Base-by-base conservation (phyloP, 345 rosid genomes). In the Zanthoxylum bungeanum region DNA sequence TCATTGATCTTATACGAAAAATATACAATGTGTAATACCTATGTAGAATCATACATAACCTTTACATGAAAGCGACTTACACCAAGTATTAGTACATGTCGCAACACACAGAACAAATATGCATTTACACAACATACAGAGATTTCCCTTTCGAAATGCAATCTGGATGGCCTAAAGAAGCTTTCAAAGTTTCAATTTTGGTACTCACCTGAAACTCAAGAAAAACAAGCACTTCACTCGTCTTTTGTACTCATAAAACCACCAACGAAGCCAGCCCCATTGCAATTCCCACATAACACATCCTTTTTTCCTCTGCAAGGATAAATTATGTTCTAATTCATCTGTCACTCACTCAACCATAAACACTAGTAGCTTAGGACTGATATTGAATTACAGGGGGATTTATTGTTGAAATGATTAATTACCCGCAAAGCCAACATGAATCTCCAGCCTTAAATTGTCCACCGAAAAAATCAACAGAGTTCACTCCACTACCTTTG, bases 401-500 rank as follows among this genome's bases (percentile, higher is more conserved):
- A 7, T n/a, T n/a, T n/a, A n/a, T n/a, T 17, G 12, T 25, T 37
- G 47, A 22, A 7, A n/a, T 19, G 17, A 10, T 74, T 84, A 86
- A 10, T 74, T 84, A 86, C 93, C 91, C 82, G 67, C 89, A 86
- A 42, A 86, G 91, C 93, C 91, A 86, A 59, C 89, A 86, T 1
- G 81, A 77, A 37, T 80, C 85, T 27, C 87, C 89, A 47, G 83
- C 85, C 73, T 83, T 85, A 72, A 85, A 86, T 55, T 70, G 78
- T 19, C 91, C 91, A 68, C 78, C 64, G 72, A 86, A 88, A 73
- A 80, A 1, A 71, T 88, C 91, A 42, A 63, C 85, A 11, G 85
- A 50, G 68, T 88, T 88, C 52, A 83, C 85, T 9, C 93, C 91
- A 59, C 64, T 72, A 0, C 93, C 93, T 74, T 85, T 79, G 71